A percentile compares a stretch with the other conserved stretches of the same genome.
These are phyloP conservation scores for Mycena galopus DNA, from an alignment of 768 basidiomycete species.

Conservation along the genomic window DNA sequence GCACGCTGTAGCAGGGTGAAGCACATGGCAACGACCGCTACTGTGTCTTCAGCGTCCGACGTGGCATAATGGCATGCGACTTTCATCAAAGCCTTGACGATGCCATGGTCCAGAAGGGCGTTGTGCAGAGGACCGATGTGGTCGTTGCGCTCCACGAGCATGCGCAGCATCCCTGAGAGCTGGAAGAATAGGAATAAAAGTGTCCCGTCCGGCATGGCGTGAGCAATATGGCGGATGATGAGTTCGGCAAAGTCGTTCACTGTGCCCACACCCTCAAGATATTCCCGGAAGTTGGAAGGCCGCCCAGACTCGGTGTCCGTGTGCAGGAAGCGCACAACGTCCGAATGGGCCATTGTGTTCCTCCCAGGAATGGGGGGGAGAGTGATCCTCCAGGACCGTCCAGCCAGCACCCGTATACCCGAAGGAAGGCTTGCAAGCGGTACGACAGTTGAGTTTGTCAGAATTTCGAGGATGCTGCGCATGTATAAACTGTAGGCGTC, in stretches of 20 bases:
- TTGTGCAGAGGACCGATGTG: constrained; percentile 10
- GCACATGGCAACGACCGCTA: constrained; percentile 10
- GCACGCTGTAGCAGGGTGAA: constrained; percentile 9
- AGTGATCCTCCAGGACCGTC: constrained; percentile 10
- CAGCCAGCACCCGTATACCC: neutral
- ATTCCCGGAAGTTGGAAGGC: constrained; percentile 9
- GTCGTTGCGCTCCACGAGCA: constrained; percentile 9
- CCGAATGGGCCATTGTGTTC: constrained; percentile 9
- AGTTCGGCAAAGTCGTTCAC: constrained; percentile 16
- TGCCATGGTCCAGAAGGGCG: constrained; percentile 11
- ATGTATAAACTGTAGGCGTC: constrained; percentile 22
- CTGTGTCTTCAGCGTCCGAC: constrained; percentile 3
- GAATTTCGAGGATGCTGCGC: constrained; percentile 11
- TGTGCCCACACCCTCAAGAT: constrained; percentile 14
- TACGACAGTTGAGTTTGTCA: constrained; percentile 8
- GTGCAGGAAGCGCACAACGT: constrained; percentile 12
- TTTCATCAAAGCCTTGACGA: neutral
- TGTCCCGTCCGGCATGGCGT: constrained; percentile 9
- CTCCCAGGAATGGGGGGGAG: constrained; percentile 2
- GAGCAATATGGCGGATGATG: constrained; percentile 17
- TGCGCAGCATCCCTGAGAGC: constrained; percentile 16
- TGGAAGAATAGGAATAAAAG: neutral
- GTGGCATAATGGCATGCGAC: constrained; percentile 4
- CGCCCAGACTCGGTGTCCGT: constrained; percentile 9
- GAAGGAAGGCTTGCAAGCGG: neutral